Evolutionary conservation across 73 alveolate genomes (phyloP), one percentile per base, ranked within the genome.

Genomic region (Symbiodinium pilosum): DNA sequence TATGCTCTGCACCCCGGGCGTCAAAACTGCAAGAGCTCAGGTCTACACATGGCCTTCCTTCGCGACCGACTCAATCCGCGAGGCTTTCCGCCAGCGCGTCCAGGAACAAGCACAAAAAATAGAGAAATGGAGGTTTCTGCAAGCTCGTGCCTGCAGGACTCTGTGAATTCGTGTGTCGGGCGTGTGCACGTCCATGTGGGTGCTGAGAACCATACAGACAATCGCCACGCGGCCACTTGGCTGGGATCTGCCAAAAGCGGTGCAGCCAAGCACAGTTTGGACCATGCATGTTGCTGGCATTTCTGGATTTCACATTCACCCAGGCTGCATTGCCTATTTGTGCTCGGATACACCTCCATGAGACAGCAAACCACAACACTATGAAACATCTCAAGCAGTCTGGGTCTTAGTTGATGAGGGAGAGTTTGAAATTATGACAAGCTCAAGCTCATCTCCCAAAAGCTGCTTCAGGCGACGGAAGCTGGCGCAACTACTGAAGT

Each of bases 21-120:
- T 47, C 14, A 9, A 47, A 6, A 47, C 59, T 47, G 21, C 59
- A 9, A 9, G 59, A 14, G 2, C 54, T 28, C 42, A 91, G 97
- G 97, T 77, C 68, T 93, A 73, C 92, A 93, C 98, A 3, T 93
- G 98, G 98, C 98, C 98, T 26, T 44, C 85, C 68, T 93, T 93
- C n/a, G 93, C 84, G 4, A 20, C 83, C 4, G 21, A 9, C 3
- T 9, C 41, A 5, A 93, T 93, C 40, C 98, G 98, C 4, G 93
- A 93, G 16, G 30, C 8, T 11, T 93, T 93, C 44, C 98, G 93
- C 2, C 52, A 40, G 40, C 83, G 68, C 8, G 98, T 93, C 28
- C 98, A 93, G 98, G 98, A 11, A 39, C 87, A 73, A 11, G 26
- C 24, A 20, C 85, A 71, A 71, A n/a, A n/a, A n/a, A n/a, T n/a